Base-by-base conservation (phyloP, 2,329 filamentous ascomycete species). In the Pestalotiopsis sp. region DNA sequence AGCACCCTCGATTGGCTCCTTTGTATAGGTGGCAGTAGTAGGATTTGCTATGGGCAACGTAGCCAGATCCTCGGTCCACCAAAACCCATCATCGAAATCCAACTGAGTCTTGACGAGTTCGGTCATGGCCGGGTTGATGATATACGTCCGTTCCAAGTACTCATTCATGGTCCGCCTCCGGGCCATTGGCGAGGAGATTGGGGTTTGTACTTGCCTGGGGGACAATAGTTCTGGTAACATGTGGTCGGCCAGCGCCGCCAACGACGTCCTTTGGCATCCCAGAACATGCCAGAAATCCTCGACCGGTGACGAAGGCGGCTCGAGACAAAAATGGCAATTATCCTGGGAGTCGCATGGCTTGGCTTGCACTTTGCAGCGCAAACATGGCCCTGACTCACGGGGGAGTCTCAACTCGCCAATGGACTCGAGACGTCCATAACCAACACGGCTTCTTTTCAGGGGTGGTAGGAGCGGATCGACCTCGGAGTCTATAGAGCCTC, bases 61-160 rank as follows among this genome's bases (percentile, higher is more conserved):
- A 7, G 82, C 82, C 27, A 86, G 76, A 70, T 87, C 83, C 62
- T 87, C 85, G 17, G 83, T 85, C 84, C 85, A 87, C 87, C 87
- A 89, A 73, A 89, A 89, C 1, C 81, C 82, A 71, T 89, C 87
- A 39, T 85, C 80, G 67, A 86, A 88, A 72, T 89, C 87, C 3
- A 87, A 74, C 66, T 83, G 81, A 3, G 77, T 73, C 66, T 81
- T 81, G 17, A 85, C 83, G 68, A 82, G 76, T n/a, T 81, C 78
- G 1, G 79, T 74, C 31, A 81, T 78, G 13, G 80, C 77, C n/a
- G 78, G 75, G n/a, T 79, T 76, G 23, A 84, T 76, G 14, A 80
- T 78, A 67, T 85, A 87, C 1, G 79, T 78, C 14, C 81, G 79
- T 62, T 87, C 81, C 9, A 89, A 78, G 68, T 83, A 84, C 25